These are phyloP conservation scores for Coniophora puteana DNA, from an alignment of 1,284 basidiomycete species.

Conservation along the genomic window DNA sequence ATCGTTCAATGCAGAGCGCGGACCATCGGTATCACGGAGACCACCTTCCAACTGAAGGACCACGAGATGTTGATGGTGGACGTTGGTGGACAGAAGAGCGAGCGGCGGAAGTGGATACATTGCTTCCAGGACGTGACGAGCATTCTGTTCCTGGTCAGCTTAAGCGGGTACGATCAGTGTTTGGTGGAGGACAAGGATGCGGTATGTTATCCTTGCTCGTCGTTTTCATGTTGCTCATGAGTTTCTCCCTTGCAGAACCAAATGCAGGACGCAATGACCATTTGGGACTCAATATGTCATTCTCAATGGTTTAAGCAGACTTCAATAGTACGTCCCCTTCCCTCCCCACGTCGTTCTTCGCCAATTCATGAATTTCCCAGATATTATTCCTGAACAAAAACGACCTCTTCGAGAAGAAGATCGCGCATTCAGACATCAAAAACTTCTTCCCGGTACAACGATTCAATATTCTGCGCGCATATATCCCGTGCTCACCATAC, in stretches of 20 bases:
- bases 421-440: constrained; percentile 78
- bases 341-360: too few relatives aligned
- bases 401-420: constrained; percentile 85
- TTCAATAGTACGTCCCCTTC: constrained; percentile 65
- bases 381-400: constrained; percentile 92
- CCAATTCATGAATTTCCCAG: constrained; percentile 35
- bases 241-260: constrained; percentile 61
- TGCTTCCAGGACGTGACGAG: constrained; percentile 86
- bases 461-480: not conserved
- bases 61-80: constrained; percentile 87
- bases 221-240: constrained; percentile 1
- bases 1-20: constrained; percentile 85
- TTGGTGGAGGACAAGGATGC: constrained; percentile 91
- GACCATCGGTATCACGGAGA: constrained; percentile 95
- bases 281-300: constrained; percentile 93
- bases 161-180: constrained; percentile 91
- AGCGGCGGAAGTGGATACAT: constrained; percentile 87
- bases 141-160: constrained; percentile 82
- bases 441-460: constrained; percentile 77
- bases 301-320: constrained; percentile 92
- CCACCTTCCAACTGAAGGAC: constrained; percentile 71
- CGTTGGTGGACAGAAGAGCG: constrained; percentile 88
- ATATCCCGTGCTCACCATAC: constrained; percentile 3
- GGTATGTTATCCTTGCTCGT: constrained; percentile 40
- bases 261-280: constrained; percentile 96